Evolutionary conservation across 495 filamentous ascomycete genomes (phyloP).

Genomic region (Lophium mytilinum): DNA sequence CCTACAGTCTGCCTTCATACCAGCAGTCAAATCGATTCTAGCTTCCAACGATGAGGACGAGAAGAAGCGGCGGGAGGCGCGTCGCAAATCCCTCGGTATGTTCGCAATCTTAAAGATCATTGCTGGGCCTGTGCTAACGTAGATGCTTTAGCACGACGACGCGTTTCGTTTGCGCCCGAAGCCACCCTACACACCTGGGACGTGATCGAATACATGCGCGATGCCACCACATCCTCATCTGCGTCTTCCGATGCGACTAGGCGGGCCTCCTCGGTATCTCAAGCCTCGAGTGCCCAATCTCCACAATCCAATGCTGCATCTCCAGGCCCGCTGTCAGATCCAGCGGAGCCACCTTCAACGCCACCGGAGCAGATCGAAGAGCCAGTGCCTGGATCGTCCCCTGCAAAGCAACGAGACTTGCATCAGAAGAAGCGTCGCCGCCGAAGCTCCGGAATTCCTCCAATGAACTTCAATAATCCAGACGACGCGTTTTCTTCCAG

Average conservation of each 20-base stretch:
- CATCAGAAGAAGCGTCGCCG: slow-evolving; percentile 55
- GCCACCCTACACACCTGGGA: slow-evolving; percentile 97
- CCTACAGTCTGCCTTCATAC: slow-evolving; percentile 45
- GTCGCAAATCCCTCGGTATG: slow-evolving; percentile 75
- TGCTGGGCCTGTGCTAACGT: not conserved
- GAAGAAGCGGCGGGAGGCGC: slow-evolving; percentile 68
- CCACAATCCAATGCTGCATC: slow-evolving; percentile 41
- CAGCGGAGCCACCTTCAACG: slow-evolving; percentile 57
- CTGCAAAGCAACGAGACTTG: slow-evolving; percentile 59
- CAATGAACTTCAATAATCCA: slow-evolving; percentile 52
- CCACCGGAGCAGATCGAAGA: slow-evolving; percentile 56
- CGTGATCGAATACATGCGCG: slow-evolving; percentile 80
- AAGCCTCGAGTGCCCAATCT: slow-evolving; percentile 30
- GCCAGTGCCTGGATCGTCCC: slow-evolving; percentile 46
- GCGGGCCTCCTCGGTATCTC: slow-evolving; percentile 54
- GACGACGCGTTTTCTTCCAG: slow-evolving; percentile 66
- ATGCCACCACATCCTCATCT: slow-evolving; percentile 71
- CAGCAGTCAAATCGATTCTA: slow-evolving; percentile 70
- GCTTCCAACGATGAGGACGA: slow-evolving; percentile 60
- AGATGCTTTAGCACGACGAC: slow-evolving; percentile 53
- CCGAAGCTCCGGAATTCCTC: slow-evolving; percentile 55
- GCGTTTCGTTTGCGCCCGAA: slow-evolving; percentile 95
- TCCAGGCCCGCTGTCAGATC: slow-evolving; percentile 37
- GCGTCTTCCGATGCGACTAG: slow-evolving; percentile 62
- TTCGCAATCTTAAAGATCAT: not conserved